Evolutionary conservation across 2,329 filamentous ascomycete species (phyloP).

Genomic region (Botrytis sinoallii): DNA sequence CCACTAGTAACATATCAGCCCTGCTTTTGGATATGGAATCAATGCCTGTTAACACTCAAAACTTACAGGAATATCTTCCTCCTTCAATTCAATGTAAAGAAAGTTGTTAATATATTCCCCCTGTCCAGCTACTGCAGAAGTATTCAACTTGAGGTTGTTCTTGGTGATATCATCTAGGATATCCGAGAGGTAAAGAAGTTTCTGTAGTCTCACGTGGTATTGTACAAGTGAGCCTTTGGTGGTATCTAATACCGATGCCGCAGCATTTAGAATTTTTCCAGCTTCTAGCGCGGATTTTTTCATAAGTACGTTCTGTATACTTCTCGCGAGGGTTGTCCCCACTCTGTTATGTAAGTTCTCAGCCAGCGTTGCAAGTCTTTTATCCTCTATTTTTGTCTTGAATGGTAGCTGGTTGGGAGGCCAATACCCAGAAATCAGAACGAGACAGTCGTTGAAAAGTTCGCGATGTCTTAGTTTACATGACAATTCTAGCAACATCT

Average conservation of each 20-base stretch:
- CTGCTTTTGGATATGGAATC: fast-evolving
- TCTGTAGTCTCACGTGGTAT: not conserved
- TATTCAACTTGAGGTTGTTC: no score
- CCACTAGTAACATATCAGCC: no score
- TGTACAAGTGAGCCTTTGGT: not conserved
- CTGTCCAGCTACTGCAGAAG: no score
- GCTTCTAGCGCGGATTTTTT: fast-evolving
- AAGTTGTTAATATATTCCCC: no score
- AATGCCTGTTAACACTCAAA: no score
- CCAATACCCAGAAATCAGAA: not conserved
- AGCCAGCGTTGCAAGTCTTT: not conserved
- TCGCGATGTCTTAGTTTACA: not conserved
- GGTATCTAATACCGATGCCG: no score
- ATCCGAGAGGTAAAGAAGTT: fast-evolving
- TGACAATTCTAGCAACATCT: not conserved
- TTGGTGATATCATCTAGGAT: no score
- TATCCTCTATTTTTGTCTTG: not conserved
- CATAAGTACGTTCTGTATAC: no score
- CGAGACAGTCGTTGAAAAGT: not conserved
- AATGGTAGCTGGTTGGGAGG: no score
- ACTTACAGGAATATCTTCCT: no score
- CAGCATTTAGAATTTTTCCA: fast-evolving
- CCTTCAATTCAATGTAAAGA: no score
- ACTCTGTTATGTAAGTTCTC: not conserved
- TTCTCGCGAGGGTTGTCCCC: no score